Percentiles rank a stretch among this genome's conserved stretches.
Evolutionary conservation across 805 yeast species (phyloP).

Genomic region (Yamadazyma akitaensis): DNA sequence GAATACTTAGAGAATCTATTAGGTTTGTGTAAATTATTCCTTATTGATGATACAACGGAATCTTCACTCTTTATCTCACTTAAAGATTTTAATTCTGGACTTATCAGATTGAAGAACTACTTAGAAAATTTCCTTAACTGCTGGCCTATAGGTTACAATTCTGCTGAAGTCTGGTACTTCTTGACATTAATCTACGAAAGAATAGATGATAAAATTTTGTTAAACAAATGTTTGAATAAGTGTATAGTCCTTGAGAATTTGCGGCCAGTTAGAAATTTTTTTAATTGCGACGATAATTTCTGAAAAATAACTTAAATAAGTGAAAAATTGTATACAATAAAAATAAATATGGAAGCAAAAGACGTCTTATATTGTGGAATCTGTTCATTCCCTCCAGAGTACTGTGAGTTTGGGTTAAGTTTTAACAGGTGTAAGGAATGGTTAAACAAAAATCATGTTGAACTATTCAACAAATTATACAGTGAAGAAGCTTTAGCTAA

Average conservation of each 20-base stretch:
- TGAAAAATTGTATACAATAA: background rate
- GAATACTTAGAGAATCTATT: constrained; percentile 50
- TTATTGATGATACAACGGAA: constrained; percentile 36
- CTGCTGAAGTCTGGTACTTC: constrained; percentile 66
- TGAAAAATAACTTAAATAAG: constrained; percentile 2
- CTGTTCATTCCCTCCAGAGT: constrained; percentile 84
- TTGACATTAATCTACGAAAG: constrained; percentile 61
- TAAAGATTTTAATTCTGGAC: constrained; percentile 57
- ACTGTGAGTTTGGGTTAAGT: constrained; percentile 86
- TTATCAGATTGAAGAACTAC: constrained; percentile 51
- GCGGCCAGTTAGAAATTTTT: constrained; percentile 50
- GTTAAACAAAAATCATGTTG: constrained; percentile 60
- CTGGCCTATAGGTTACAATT: constrained; percentile 40
- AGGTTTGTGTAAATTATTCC: constrained; percentile 51
- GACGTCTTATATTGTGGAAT: constrained; percentile 66
- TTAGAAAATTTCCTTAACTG: constrained; percentile 36
- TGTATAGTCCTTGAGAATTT: constrained; percentile 62
- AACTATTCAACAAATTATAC: constrained; percentile 58
- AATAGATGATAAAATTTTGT: constrained; percentile 46
- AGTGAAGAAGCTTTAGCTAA: constrained; percentile 54
- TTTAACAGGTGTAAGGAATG: constrained; percentile 82
- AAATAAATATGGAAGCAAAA: constrained; percentile 8
- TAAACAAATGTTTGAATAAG: constrained; percentile 53
- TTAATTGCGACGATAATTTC: constrained; percentile 24
- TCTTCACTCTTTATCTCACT: constrained; percentile 47